Base-by-base conservation (phyloP, 2,329 filamentous ascomycete genomes). In the Pseudogymnoascus sp. region DNA sequence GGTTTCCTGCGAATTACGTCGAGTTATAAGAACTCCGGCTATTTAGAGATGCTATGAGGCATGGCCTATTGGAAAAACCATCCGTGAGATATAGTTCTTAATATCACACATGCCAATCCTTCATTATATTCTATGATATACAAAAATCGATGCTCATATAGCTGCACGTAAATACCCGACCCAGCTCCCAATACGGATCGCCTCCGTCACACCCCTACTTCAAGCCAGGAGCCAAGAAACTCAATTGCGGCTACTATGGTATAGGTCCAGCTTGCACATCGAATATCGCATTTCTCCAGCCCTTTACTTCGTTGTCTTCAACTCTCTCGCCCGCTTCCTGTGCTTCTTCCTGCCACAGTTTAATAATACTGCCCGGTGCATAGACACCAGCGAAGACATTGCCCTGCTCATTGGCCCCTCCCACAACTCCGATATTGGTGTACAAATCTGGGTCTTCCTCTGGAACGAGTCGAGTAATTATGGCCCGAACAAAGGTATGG, bases 261-360 rank as follows among this genome's bases (percentile, higher is more conserved):
- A 64, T 19, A 63, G 63, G 57, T 8, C 61, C n/a, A 23, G 64
- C 67, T 64, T 76, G 74, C 16, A 76, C 75, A 67, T 85, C 80
- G 71, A 96, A 96, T n/a, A 96, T 87, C 54, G 86, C 86, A 74
- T 96, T 96, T 69, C 89, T 83, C 92, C 92, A 96, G 14, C 83
- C 63, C 31, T 61, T 64, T 4, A 25, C 51, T 19, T 70, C 84
- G 72, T 86, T 87, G 68, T 93, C 89, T 68, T 93, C 86, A 39
- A 96, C 85, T 43, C 86, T 82, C 75, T 96, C 90, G 19, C 81
- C 81, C 0, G 90, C 92, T 66, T 81, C 80, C 21, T 79, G 77
- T 0, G 85, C 92, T 76, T 96, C 89, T 68, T 92, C 88, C 68
- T 93, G 85, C 91, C 92, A 96, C n/a, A 96, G 76, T 77, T 90